Conservation (phyloP, 192 early-diverging fungal species). For the Linnemannia zychae region DNA sequence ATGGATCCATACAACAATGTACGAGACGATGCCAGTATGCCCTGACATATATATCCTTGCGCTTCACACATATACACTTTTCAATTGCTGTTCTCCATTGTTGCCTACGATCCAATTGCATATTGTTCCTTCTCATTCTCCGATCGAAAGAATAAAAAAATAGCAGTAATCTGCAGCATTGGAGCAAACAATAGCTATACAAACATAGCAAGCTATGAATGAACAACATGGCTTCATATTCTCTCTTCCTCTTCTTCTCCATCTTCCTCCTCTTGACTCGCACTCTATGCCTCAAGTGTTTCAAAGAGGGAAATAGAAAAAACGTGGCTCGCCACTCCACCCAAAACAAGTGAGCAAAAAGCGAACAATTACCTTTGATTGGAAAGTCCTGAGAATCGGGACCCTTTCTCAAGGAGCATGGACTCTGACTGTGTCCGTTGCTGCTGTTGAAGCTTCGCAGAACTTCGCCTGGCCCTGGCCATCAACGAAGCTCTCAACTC, state of each 20-base stretch:
- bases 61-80: neutral
- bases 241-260: neutral
- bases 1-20: too few species aligned
- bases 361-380: slow-evolving; percentile 28
- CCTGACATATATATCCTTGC: neutral
- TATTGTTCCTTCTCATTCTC: neutral
- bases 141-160: neutral
- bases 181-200: neutral
- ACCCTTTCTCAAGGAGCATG: slow-evolving; percentile 20
- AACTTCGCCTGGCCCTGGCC: slow-evolving; percentile 31
- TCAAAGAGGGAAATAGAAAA: neutral
- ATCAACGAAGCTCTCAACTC: slow-evolving; percentile 42
- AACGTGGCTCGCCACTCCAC: neutral
- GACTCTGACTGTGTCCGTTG: slow-evolving; percentile 28
- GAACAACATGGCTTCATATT: neutral
- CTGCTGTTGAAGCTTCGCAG: slow-evolving; percentile 3
- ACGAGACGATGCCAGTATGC: neutral
- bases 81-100: neutral
- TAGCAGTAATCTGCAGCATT: slow-evolving; percentile 9
- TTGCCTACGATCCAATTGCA: neutral
- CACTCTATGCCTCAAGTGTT: too few species aligned
- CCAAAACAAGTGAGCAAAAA: neutral
- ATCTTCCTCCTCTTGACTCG: too few species aligned
- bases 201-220: neutral
- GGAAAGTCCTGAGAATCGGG: slow-evolving; percentile 34